Conservation (phyloP, 164 flowering plant genomes). For the Vitis rotundifolia region DNA sequence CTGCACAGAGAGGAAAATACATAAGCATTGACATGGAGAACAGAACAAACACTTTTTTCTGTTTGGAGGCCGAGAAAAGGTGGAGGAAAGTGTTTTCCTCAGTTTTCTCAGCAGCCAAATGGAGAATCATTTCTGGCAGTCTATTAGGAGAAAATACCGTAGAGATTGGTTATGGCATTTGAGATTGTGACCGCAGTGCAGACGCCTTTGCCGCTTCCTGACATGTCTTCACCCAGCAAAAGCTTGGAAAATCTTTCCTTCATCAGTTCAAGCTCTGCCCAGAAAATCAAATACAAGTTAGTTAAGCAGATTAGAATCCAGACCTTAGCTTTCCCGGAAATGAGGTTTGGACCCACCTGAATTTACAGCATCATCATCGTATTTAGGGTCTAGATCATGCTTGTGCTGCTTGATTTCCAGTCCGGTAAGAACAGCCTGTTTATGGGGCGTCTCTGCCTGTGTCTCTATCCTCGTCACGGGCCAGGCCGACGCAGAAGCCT, state of each 20-base stretch:
- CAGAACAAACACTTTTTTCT: neutral
- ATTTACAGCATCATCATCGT: constrained; percentile 39
- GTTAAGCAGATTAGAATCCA: neutral
- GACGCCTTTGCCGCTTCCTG: constrained; percentile 96
- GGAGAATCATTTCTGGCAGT: too few relatives aligned
- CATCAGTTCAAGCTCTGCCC: constrained; percentile 74
- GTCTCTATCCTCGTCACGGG: constrained; percentile 21
- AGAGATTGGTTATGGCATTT: constrained; percentile 94
- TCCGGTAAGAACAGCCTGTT: constrained; percentile 27
- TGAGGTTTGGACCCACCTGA: constrained; percentile 34
- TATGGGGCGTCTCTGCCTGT: too few relatives aligned
- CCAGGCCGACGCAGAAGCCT: constrained; percentile 57
- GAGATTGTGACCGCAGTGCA: constrained; percentile 90
- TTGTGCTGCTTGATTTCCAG: constrained; percentile 50
- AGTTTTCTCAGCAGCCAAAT: too few relatives aligned
- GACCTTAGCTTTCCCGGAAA: neutral
- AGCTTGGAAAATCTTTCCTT: constrained; percentile 93
- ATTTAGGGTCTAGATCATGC: constrained; percentile 22
- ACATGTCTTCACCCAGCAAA: constrained; percentile 97
- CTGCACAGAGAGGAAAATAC: constrained; percentile 35
- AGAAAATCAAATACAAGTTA: neutral
- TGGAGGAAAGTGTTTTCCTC: too few relatives aligned
- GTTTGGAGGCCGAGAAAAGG: neutral
- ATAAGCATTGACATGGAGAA: neutral
- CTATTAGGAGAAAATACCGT: constrained; percentile 42